phyloP scores from a whole-genome alignment of 805 yeast species.

The Diddensiella santjacobensis region DNA sequence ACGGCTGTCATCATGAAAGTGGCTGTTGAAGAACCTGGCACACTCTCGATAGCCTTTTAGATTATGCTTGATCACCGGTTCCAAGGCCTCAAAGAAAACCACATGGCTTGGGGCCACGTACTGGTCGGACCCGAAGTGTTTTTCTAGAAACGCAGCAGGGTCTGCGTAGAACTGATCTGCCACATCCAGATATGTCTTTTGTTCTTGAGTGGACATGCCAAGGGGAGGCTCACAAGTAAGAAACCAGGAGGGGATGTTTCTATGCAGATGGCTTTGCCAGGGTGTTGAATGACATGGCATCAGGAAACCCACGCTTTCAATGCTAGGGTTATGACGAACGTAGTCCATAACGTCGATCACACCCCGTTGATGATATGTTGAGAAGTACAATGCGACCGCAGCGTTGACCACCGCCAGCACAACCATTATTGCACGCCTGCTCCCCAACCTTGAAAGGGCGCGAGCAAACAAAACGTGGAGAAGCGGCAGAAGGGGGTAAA shows the following conservation, averaged over 20 bases:
- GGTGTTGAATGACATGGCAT: conserved; percentile 99
- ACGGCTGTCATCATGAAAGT: conserved; percentile 82
- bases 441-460: conserved; percentile 25
- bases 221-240: conserved; percentile 91
- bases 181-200: conserved; percentile 67
- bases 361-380: conserved; percentile 80
- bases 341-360: conserved; percentile 63
- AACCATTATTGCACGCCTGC: conserved; percentile 10
- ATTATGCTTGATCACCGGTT: conserved; percentile 35
- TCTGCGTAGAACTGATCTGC: conserved; percentile 78
- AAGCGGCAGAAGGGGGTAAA: conserved; percentile 80
- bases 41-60: conserved; percentile 25
- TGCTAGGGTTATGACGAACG: conserved; percentile 41
- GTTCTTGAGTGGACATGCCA: conserved; percentile 32
- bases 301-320: conserved; percentile 66
- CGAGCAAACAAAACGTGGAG: conserved; percentile 52
- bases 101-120: conserved; percentile 66
- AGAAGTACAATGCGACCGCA: conserved; percentile 47
- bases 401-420: conserved; percentile 38
- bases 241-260: conserved; percentile 61
- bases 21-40: conserved; percentile 66
- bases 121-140: conserved; percentile 28
- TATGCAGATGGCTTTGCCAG: conserved; percentile 79
- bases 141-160: conserved; percentile 53
- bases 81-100: conserved; percentile 66